Percentiles rank a stretch among this genome's conserved stretches.
Evolutionary conservation across 441 rosid species (phyloP).

Genomic region (Cnidoscolus chayamansa): DNA sequence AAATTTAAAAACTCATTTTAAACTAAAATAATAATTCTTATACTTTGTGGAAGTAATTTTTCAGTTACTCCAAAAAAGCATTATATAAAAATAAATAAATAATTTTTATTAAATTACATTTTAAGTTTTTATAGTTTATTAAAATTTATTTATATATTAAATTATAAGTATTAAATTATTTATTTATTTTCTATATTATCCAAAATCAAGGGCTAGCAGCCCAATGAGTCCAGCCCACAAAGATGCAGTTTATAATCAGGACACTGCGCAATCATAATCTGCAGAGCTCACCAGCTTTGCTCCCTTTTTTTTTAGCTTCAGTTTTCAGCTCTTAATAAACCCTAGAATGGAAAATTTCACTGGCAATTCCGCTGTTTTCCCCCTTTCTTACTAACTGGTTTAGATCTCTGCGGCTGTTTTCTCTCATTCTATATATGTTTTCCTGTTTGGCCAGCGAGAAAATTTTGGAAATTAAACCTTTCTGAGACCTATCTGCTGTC

Average conservation of each 20-base stretch:
- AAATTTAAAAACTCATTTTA: too few relatives aligned
- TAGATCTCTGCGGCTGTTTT: not conserved
- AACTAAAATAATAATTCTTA: too few relatives aligned
- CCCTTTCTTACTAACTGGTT: not conserved
- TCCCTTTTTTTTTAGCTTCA: not conserved
- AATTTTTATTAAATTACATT: too few relatives aligned
- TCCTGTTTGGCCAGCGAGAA: not conserved
- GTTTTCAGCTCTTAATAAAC: not conserved
- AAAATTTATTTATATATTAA: too few relatives aligned
- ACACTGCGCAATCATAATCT: not conserved
- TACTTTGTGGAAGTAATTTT: too few relatives aligned
- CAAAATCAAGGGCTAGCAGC: not conserved
- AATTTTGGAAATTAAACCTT: not conserved
- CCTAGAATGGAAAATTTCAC: not conserved
- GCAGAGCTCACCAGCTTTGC: not conserved
- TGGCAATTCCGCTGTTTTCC: not conserved
- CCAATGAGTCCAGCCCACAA: not conserved
- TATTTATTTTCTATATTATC: not conserved
- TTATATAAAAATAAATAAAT: too few relatives aligned
- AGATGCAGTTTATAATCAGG: not conserved
- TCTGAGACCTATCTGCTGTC: not conserved
- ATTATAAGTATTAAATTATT: not conserved
- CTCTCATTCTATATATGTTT: not conserved
- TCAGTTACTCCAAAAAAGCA: too few relatives aligned
- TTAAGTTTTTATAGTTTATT: too few relatives aligned